Percentiles rank a stretch among this genome's conserved stretches.
phyloP scores from a whole-genome alignment of 2,329 filamentous ascomycete genomes.

The Macrophomina tecta region DNA sequence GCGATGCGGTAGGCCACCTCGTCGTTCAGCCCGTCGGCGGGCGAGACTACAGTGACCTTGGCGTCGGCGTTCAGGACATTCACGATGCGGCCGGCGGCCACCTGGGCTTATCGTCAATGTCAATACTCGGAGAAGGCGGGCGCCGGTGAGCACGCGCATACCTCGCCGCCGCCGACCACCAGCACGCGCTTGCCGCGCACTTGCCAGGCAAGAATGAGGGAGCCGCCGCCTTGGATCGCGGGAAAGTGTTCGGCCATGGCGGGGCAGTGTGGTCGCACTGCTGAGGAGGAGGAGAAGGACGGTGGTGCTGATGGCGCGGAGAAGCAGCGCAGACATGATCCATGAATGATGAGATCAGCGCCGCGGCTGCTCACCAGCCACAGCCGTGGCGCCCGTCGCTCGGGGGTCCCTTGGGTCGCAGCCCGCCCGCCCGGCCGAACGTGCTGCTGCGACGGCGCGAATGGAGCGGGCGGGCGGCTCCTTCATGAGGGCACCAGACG shows the following conservation, averaged over 20 bases:
- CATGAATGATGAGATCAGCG: constrained; percentile 25
- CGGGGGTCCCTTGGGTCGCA: not conserved
- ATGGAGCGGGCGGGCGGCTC: not conserved
- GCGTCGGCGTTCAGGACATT: constrained; percentile 96
- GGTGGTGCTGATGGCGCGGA: constrained; percentile 4
- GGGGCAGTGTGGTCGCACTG: constrained; percentile 25
- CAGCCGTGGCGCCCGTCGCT: constrained; percentile 8
- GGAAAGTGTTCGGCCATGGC: constrained; percentile 68
- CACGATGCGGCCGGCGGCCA: constrained; percentile 91
- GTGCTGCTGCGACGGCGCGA: not conserved
- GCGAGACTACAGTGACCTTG: constrained; percentile 83
- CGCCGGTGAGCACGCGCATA: constrained; percentile 51
- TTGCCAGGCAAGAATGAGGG: constrained; percentile 95
- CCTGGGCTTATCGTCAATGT: constrained; percentile 63
- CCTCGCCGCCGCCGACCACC: constrained; percentile 95
- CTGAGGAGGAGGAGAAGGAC: not conserved
- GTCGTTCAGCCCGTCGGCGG: constrained; percentile 78
- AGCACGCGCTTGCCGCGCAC: constrained; percentile 85
- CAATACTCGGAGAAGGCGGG: constrained; percentile 32
- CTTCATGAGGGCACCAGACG: not conserved
- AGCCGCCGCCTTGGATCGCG: constrained; percentile 85
- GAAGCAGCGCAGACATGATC: constrained; percentile 2
- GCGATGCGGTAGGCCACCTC: constrained; percentile 85
- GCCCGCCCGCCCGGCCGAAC: constrained; percentile 2
- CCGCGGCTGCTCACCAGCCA: constrained; percentile 7